A percentile compares a stretch with the other conserved stretches of the same genome.
Conservation (phyloP, 2,329 filamentous ascomycete species). For the Aureobasidium sp. region DNA sequence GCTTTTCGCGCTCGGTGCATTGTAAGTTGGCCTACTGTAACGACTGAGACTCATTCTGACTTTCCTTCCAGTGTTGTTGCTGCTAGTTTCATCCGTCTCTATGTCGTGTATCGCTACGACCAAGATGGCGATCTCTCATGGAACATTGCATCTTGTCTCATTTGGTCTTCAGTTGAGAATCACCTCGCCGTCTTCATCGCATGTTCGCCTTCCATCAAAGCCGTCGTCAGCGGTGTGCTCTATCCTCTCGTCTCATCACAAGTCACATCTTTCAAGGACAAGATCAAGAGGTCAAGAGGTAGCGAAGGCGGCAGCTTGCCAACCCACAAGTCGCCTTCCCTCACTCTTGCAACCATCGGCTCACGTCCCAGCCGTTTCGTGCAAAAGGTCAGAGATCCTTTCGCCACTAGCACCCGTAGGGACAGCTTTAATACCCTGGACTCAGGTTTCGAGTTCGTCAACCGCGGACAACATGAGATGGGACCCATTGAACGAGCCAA, state of each 20-base stretch:
- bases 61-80: constrained; percentile 24
- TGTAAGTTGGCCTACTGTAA: constrained; percentile 22
- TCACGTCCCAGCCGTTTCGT: constrained; percentile 11
- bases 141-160: constrained; percentile 26
- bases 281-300: constrained; percentile 10
- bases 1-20: constrained; percentile 29
- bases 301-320: constrained; percentile 3
- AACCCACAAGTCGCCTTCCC: constrained; percentile 12
- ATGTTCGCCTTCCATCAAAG: constrained; percentile 31
- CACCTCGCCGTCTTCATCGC: constrained; percentile 32
- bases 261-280: constrained; percentile 11
- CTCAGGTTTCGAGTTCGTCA: constrained; percentile 15
- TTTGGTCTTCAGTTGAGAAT: constrained; percentile 32
- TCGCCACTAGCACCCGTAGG: constrained; percentile 4
- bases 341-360: constrained; percentile 10
- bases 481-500: constrained; percentile 6
- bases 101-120: constrained; percentile 25
- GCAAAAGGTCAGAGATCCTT: constrained; percentile 14
- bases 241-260: constrained; percentile 11
- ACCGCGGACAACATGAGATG: constrained; percentile 9
- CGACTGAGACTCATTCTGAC: neutral
- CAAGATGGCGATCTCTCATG: constrained; percentile 20
- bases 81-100: constrained; percentile 25
- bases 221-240: constrained; percentile 15
- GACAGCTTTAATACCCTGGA: constrained; percentile 16